Evolutionary conservation across 2,329 filamentous ascomycete genomes (phyloP), one percentile per base, ranked within the genome.

Genomic region (Zalaria sp.): DNA sequence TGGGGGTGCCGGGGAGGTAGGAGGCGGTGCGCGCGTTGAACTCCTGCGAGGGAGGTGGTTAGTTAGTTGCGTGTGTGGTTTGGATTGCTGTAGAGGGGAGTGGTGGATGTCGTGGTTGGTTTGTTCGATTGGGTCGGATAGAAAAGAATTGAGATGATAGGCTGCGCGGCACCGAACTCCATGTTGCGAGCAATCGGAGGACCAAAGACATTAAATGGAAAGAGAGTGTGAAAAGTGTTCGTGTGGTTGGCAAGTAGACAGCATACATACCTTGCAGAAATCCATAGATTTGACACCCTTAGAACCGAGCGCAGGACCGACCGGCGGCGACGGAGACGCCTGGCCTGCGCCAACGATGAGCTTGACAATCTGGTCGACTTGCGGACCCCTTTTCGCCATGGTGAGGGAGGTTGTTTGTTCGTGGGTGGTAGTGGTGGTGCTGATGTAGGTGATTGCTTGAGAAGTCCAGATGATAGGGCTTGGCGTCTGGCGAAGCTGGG

Each of bases 221-320:
- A 18, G 18, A 18, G 18, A 18, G 18, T 18, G 18, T 18, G 18
- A 18, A 18, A 18, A 18, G 18, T 18, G 18, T 18, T 18, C 18
- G 18, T 18, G 18, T 18, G 18, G 18, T 18, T 18, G 36, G 36
- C 6, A 10, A n/a, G 36, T 8, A 26, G 18, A 25, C n/a, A 18
- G 4, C 18, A 18, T 18, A 39, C 58, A 43, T 61, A 93, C 89
- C 75, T 96, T 96, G 78, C 91, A 96, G 63, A 96, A 98, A 66
- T 98, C 91, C 81, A 98, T 98, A 44, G 84, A 93, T 71, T 98
- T 98, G 48, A 98, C 83, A 71, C 91, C 91, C 71, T 95, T 96
- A 62, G 81, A 89, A 67, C 91, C 91, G 50, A 98, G 75, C 41
- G 91, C 91, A 44, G 91, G 91, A 71, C 91, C 91, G 56, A 98